Evolutionary conservation across 495 filamentous ascomycete genomes (phyloP).

Genomic region (Neurospora sp.): DNA sequence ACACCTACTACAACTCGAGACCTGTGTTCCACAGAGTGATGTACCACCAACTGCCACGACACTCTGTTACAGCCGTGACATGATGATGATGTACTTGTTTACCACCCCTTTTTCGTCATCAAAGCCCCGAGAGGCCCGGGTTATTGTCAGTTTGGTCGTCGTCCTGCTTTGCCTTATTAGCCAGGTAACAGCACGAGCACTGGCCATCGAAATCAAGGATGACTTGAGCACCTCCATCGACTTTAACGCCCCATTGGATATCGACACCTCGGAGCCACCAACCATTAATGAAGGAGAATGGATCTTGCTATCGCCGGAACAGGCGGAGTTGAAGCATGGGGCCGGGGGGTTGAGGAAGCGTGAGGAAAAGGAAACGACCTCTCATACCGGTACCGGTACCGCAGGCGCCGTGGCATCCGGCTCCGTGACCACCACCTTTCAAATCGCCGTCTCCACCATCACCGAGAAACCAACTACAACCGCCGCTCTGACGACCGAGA

Average conservation of each 20-base stretch:
- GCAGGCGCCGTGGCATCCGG: neutral
- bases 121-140: neutral
- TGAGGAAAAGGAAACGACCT: neutral
- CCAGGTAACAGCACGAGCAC: conserved; percentile 16
- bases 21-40: conserved; percentile 15
- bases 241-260: conserved; percentile 9
- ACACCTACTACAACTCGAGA: neutral
- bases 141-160: neutral
- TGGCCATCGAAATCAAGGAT: conserved; percentile 17
- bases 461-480: conserved; percentile 14
- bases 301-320: conserved; percentile 29
- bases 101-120: neutral
- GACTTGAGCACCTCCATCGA: neutral
- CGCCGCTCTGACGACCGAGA: conserved; percentile 9
- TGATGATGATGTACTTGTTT: neutral
- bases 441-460: conserved; percentile 25
- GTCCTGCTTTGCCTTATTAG: conserved; percentile 25
- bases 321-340: conserved; percentile 9
- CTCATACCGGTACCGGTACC: no score
- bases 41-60: conserved; percentile 11
- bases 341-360: neutral
- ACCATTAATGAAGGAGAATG: conserved; percentile 23
- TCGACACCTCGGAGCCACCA: conserved; percentile 26
- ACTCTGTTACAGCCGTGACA: conserved; percentile 14
- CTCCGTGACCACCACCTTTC: conserved; percentile 25